These are phyloP conservation scores for Kwoniella sp. DNA, from an alignment of 768 basidiomycete species.

Conservation along the genomic window DNA sequence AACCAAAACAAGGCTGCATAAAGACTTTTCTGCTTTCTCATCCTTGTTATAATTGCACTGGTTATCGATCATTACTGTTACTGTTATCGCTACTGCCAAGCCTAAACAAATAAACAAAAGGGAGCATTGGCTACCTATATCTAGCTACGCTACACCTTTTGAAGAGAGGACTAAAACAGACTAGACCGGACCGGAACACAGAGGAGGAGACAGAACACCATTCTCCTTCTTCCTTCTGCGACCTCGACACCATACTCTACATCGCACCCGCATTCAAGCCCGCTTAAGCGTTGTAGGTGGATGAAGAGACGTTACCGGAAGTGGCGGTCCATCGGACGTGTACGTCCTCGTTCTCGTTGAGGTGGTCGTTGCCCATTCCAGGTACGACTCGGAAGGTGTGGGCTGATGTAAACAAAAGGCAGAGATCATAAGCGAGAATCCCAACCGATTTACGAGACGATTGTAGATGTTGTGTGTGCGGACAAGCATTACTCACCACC, in stretches of 20 bases:
- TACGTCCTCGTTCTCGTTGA: constrained; percentile 81
- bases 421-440: neutral
- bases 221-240: neutral
- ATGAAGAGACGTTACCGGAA: constrained; percentile 86
- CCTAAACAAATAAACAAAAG: neutral
- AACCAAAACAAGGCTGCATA: constrained; percentile 5
- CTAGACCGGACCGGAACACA: neutral
- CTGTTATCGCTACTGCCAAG: neutral
- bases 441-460: neutral
- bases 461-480: neutral
- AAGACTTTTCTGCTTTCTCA: neutral
- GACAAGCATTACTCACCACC: constrained; percentile 60
- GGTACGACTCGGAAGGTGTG: constrained; percentile 95
- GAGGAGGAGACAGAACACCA: neutral
- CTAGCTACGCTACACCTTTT: constrained; percentile 12
- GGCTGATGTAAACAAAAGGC: constrained; percentile 47
- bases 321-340: constrained; percentile 99
- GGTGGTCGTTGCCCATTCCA: constrained; percentile 82
- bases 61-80: neutral
- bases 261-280: neutral
- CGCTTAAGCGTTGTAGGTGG: constrained; percentile 70
- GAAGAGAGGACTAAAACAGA: neutral
- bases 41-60: neutral
- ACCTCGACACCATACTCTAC: constrained; percentile 1
- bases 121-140: neutral